Conservation (phyloP, 2,329 filamentous ascomycete species). For the Colletotrichum melonis region DNA sequence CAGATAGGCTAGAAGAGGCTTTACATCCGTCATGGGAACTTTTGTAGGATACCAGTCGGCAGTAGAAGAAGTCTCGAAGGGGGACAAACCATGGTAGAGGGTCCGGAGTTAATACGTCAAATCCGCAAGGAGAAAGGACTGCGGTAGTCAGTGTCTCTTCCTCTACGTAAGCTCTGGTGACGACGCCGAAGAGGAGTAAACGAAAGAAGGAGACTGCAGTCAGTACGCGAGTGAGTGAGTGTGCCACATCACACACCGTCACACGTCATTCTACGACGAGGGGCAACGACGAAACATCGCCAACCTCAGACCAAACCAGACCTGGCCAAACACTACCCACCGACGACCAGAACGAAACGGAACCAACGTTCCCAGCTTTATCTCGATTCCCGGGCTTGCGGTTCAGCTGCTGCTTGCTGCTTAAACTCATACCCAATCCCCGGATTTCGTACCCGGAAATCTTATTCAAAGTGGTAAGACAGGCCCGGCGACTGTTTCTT, state of each 20-base stretch:
- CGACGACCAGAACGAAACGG: background rate
- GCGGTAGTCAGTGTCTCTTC: background rate
- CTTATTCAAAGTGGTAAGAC: background rate
- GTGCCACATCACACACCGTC: background rate
- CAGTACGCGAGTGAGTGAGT: no score
- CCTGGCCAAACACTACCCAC: background rate
- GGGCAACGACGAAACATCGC: background rate
- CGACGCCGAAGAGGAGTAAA: background rate
- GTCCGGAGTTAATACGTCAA: background rate
- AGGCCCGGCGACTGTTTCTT: constrained; percentile 8
- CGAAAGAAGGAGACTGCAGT: background rate
- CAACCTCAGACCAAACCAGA: background rate
- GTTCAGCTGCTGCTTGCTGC: background rate
- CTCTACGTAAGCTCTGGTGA: background rate
- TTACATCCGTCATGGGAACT: background rate
- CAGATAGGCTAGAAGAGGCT: background rate
- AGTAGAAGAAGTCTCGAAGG: no score
- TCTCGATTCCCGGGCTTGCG: background rate
- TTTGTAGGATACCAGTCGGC: background rate
- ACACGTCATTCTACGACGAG: background rate
- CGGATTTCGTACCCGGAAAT: background rate
- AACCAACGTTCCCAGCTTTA: constrained; percentile 3
- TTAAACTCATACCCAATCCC: background rate
- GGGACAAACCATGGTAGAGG: background rate
- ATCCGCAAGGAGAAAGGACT: background rate